Base-by-base conservation (phyloP, 257 asterid genomes). In the Oldenlandia corymbosa region DNA sequence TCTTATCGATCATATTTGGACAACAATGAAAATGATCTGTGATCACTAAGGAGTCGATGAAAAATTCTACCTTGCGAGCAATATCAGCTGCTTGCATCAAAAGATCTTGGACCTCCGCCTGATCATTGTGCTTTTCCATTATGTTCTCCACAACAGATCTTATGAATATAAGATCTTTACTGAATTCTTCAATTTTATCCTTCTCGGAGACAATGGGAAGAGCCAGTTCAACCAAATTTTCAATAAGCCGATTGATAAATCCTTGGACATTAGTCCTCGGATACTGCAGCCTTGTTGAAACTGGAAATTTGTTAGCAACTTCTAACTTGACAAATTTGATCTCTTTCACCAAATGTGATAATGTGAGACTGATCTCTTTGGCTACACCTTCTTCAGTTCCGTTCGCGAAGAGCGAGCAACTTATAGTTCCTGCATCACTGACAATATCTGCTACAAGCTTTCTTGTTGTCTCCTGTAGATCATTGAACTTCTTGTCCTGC, bases 221-320 rank as follows among this genome's bases (percentile, higher is more conserved):
- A 37, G 31, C 61, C 17, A 26, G 39, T 56, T 60, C 60, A 12
- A 26, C 26, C 0, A 68, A 31, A 37, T 37, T 26, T 41, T 27
- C 67, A n/a, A 50, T 10, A 24, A 68, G 67, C 4, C 20, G 42
- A n/a, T 60, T 37, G 26, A 68, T 21, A 28, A 50, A 68, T 3
- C 67, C 67, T 34, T 59, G 42, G 27, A 20, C 34, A 27, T 51
- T 27, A 4, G 67, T 68, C 46, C 31, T 51, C 12, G 73, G 68
- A 36, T 17, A 51, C n/a, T 61, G 18, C 17, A 23, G 9, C 26
- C 32, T 37, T 26, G 55, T 14, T 16, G 49, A 5, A 60, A 41
- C 36, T 27, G 41, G 41, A 60, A 18, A 17, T 17, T 26, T 60
- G 3, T 17, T 28, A 42, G 23, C 41, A 42, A 27, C 2, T 60